These are phyloP conservation scores for Breviolum minutum DNA, from an alignment of 73 alveolate genomes.

Conservation along the genomic window DNA sequence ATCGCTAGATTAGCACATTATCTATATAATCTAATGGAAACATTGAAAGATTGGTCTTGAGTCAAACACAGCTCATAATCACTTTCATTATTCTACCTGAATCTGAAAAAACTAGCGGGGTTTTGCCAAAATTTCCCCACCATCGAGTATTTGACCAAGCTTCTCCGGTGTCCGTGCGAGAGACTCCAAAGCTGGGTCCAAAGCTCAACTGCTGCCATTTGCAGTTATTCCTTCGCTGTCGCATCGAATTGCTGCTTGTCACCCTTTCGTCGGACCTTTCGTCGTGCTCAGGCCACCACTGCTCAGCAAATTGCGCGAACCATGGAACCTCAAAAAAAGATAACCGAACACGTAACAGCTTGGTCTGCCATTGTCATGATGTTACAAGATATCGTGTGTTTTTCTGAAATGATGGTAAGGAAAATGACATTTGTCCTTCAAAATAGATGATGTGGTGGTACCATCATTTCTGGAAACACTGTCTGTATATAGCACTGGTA, in stretches of 20 bases:
- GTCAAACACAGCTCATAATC: too few species aligned
- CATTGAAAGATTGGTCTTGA: too few species aligned
- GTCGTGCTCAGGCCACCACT: not conserved
- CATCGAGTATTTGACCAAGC: not conserved
- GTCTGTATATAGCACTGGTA: too few species aligned
- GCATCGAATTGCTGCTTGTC: not conserved
- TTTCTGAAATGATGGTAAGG: too few species aligned
- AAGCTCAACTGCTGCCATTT: slow-evolving; percentile 77
- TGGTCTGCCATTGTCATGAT: not conserved
- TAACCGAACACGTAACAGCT: not conserved
- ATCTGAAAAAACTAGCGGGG: not conserved
- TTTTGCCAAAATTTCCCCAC: not conserved
- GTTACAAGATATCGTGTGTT: too few species aligned
- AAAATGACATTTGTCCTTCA: too few species aligned
- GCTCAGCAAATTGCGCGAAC: slow-evolving; percentile 35
- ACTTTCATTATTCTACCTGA: not conserved
- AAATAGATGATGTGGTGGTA: too few species aligned
- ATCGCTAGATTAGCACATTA: too few species aligned
- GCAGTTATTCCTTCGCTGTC: slow-evolving; percentile 60
- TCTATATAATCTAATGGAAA: too few species aligned
- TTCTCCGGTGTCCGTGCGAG: slow-evolving; percentile 65
- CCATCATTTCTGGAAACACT: too few species aligned
- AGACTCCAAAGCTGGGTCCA: slow-evolving; percentile 84
- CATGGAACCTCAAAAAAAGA: not conserved
- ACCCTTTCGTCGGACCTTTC: too few species aligned